A percentile compares a stretch with the other conserved stretches of the same genome.
These are phyloP conservation scores for Cyclostephanos tholiformis DNA, from an alignment of 108 stramenopile genomes.

Conservation along the genomic window DNA sequence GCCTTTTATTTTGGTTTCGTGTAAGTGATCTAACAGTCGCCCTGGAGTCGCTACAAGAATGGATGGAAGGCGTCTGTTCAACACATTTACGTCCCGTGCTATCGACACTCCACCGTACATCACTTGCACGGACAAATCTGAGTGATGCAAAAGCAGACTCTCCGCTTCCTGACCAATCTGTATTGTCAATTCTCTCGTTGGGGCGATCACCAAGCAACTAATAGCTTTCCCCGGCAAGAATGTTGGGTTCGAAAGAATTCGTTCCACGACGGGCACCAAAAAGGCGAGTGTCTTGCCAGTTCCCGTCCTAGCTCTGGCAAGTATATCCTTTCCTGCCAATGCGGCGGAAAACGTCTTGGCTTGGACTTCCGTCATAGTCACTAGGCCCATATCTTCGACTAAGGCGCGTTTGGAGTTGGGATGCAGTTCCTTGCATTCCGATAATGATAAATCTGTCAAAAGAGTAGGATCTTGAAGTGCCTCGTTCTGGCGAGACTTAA, in stretches of 20 bases:
- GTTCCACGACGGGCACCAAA: conserved; percentile 77
- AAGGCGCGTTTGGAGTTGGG: conserved; percentile 52
- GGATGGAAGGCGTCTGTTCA: conserved; percentile 43
- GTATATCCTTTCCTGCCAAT: conserved; percentile 70
- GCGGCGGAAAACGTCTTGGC: conserved; percentile 76
- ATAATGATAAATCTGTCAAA: conserved; percentile 55
- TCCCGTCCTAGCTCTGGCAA: conserved; percentile 96
- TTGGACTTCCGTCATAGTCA: conserved; percentile 94
- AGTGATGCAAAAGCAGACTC: conserved; percentile 38
- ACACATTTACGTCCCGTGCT: conserved; percentile 62
- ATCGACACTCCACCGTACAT: conserved; percentile 71
- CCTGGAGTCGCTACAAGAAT: conserved; percentile 77
- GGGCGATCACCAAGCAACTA: conserved; percentile 74
- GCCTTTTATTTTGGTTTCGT: conserved; percentile 67
- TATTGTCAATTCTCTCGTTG: conserved; percentile 77
- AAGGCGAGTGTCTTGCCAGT: conserved; percentile 89
- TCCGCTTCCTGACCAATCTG: conserved; percentile 69
- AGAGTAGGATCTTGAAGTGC: conserved; percentile 77
- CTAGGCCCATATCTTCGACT: conserved; percentile 56
- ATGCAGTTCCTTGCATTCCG: conserved; percentile 56
- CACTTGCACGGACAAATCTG: conserved; percentile 48
- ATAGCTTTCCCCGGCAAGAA: conserved; percentile 50
- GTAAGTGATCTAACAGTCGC: conserved; percentile 73
- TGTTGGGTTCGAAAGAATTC: conserved; percentile 35
- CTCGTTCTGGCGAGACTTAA: conserved; percentile 54